phyloP scores from a whole-genome alignment of 1,284 basidiomycete genomes.

The Ustilago crameri region DNA sequence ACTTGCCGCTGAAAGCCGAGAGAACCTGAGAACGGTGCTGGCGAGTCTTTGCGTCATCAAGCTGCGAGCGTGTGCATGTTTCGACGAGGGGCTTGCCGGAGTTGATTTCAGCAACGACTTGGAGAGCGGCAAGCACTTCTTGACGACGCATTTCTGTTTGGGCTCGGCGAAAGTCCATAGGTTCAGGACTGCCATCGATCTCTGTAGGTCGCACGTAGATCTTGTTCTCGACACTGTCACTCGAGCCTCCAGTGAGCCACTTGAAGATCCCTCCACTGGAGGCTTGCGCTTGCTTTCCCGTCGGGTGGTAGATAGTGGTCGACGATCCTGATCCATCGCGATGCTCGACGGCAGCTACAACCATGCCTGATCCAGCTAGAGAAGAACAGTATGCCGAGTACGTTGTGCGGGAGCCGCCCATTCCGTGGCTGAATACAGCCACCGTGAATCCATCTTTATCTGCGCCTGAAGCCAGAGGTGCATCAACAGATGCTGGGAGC shows the following conservation, averaged over 20 bases:
- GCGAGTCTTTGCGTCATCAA: constrained; percentile 21
- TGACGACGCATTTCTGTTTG: constrained; percentile 53
- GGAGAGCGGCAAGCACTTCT: constrained; percentile 51
- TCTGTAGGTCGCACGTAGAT: constrained; percentile 52
- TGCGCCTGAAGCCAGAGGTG: constrained; percentile 14
- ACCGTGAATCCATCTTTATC: constrained; percentile 36
- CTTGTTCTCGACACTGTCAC: constrained; percentile 28
- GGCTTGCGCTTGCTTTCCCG: neutral
- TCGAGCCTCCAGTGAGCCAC: constrained; percentile 30
- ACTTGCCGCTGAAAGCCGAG: constrained; percentile 31
- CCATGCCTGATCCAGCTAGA: constrained; percentile 53
- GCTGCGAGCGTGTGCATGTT: constrained; percentile 27
- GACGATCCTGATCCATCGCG: constrained; percentile 54
- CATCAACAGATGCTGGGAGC: constrained; percentile 29
- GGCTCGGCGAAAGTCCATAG: constrained; percentile 32
- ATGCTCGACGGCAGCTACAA: constrained; percentile 62
- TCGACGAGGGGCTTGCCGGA: constrained; percentile 28
- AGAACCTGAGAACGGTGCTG: constrained; percentile 15
- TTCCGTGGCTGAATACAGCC: constrained; percentile 60
- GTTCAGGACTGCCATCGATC: constrained; percentile 35
- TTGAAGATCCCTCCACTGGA: constrained; percentile 10
- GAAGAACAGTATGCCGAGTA: constrained; percentile 54
- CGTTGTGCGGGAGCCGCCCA: constrained; percentile 54
- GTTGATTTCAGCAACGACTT: constrained; percentile 36
- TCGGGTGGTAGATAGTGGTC: constrained; percentile 39